Evolutionary conservation across 768 basidiomycete genomes (phyloP).

Genomic region (Pleurotus eryngii): DNA sequence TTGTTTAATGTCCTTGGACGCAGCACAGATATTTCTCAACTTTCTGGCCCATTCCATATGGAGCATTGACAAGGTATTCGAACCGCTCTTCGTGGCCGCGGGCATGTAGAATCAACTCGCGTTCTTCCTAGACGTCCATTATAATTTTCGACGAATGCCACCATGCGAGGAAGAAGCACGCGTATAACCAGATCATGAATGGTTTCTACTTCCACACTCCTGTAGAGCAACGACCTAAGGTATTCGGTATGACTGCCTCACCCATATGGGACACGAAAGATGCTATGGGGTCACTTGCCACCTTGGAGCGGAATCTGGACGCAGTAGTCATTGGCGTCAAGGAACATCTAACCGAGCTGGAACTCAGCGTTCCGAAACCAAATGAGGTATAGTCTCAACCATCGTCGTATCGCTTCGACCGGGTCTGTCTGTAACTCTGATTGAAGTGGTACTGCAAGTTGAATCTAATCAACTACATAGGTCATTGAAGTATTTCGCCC

Average conservation of each 20-base stretch:
- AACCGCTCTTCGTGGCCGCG: background rate
- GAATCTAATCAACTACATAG: slow-evolving; percentile 28
- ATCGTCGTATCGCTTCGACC: background rate
- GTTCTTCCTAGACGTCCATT: slow-evolving; percentile 41
- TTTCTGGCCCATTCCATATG: slow-evolving; percentile 80
- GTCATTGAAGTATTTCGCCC: slow-evolving; percentile 53
- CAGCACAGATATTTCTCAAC: slow-evolving; percentile 83
- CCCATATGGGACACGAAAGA: slow-evolving; percentile 82
- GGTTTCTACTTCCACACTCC: slow-evolving; percentile 40
- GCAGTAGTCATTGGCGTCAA: slow-evolving; percentile 74
- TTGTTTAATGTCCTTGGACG: background rate
- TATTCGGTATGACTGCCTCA: slow-evolving; percentile 94
- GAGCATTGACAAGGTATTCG: slow-evolving; percentile 56
- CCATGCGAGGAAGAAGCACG: slow-evolving; percentile 71
- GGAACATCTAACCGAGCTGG: slow-evolving; percentile 64
- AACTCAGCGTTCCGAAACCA: slow-evolving; percentile 58
- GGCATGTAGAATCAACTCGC: background rate
- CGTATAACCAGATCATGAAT: slow-evolving; percentile 76
- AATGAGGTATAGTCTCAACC: slow-evolving; percentile 46
- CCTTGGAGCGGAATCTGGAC: slow-evolving; percentile 68
- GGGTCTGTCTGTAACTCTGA: background rate
- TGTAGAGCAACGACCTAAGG: slow-evolving; percentile 54
- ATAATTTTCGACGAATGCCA: slow-evolving; percentile 83
- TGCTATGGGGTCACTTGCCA: slow-evolving; percentile 55
- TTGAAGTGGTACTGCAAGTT: slow-evolving; percentile 2